Evolutionary conservation across 306 rosid genomes (phyloP).

Genomic region (Malus asiatica): DNA sequence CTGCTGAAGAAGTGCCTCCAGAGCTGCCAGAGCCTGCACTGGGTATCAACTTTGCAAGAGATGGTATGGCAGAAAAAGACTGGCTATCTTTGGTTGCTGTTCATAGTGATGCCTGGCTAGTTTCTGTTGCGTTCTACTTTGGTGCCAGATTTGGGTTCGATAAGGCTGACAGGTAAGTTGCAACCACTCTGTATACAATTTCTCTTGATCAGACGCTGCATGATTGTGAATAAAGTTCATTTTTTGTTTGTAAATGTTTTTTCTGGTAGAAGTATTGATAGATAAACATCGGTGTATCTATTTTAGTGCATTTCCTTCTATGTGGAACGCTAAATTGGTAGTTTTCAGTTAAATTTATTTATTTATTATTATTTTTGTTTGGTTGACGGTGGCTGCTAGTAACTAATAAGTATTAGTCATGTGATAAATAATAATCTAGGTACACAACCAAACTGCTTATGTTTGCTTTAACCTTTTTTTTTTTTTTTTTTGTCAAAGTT

Average conservation of each 20-base stretch:
- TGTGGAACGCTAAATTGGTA: background rate
- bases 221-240: background rate
- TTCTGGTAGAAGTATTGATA: background rate
- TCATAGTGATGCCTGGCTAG: slow-evolving; percentile 95
- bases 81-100: slow-evolving; percentile 90
- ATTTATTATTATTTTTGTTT: no score
- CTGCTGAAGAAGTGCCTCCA: slow-evolving; percentile 97
- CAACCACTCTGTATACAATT: background rate
- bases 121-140: slow-evolving; percentile 83
- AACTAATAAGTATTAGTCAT: no score
- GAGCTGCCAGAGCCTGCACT: slow-evolving; percentile 94
- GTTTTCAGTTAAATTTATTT: background rate
- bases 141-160: slow-evolving; percentile 95
- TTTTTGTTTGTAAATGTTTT: background rate
- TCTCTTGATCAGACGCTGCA: background rate
- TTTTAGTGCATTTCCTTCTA: background rate
- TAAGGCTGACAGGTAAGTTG: slow-evolving; percentile 62
- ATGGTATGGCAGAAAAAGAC: slow-evolving; percentile 88
- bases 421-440: no score
- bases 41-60: slow-evolving; percentile 93
- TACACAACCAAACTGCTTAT: no score
- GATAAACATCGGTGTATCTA: background rate
- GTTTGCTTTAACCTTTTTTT: no score
- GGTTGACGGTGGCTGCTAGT: background rate
- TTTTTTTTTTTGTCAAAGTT: no score